These are phyloP conservation scores for Piper longum DNA, from an alignment of 164 flowering plant genomes.

Conservation along the genomic window DNA sequence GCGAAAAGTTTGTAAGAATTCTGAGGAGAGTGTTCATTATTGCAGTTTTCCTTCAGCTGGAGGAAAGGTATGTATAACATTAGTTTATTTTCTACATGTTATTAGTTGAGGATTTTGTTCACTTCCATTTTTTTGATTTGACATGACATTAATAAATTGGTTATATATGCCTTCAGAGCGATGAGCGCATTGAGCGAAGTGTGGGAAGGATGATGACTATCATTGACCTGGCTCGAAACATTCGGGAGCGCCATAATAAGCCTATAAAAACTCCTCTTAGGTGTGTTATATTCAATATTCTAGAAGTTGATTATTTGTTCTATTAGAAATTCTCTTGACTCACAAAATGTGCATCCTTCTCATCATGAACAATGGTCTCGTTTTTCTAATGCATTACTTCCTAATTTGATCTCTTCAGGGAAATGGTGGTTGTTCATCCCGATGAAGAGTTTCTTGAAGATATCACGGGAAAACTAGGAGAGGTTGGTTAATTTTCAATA, in stretches of 20 bases:
- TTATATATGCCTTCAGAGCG: conserved; percentile 26
- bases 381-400: neutral
- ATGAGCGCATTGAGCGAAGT: conserved; percentile 78
- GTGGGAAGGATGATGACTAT: conserved; percentile 89
- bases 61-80: conserved; percentile 45
- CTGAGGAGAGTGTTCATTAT: conserved; percentile 82
- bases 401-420: conserved; percentile 28
- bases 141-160: too few relatives aligned
- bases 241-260: conserved; percentile 87
- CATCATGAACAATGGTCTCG: neutral
- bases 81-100: too few relatives aligned
- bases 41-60: conserved; percentile 65
- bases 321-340: neutral
- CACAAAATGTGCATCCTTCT: neutral
- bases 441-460: conserved; percentile 83
- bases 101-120: neutral
- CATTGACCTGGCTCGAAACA: conserved; percentile 92
- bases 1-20: conserved; percentile 45
- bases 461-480: conserved; percentile 69
- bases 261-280: conserved; percentile 88
- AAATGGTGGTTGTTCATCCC: conserved; percentile 91
- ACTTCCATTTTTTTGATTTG: too few relatives aligned
- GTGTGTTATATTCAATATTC: conserved; percentile 14
- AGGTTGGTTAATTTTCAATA: conserved; percentile 27
- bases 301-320: neutral